Evolutionary conservation across 2,329 filamentous ascomycete species (phyloP), one percentile per base, ranked within the genome.

Genomic region (Colletotrichum abscissum): DNA sequence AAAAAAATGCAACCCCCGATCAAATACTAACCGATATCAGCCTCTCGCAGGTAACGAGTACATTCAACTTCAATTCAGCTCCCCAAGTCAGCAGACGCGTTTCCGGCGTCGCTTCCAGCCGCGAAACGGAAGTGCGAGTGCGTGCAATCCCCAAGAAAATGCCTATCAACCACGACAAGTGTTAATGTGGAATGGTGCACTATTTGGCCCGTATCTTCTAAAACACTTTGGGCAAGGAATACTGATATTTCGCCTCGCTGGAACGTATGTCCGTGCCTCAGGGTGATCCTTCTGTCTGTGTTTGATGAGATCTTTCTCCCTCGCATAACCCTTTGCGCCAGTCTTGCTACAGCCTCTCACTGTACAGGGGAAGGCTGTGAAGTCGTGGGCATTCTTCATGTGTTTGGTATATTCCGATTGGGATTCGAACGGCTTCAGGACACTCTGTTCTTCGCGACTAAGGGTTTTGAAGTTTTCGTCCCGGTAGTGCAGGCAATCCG

Each of bases 311-410:
- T 76, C 78, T 46, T 74, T 77, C 62, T 76, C 73, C 2, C 69
- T 56, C 4, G 74, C 58, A 52, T 79, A 81, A 9, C 79, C 79
- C 58, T 75, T 79, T 8, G 63, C 56, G 0, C 76, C 75, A 19
- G 71, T 70, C 62, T 71, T 78, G 19, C 77, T 75, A 49, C 83
- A 85, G 0, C 77, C 79, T 1, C 58, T 6, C 5, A 79, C 72
- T 0, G 74, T 70, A 60, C 83, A 85, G 0, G 80, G 79, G 54
- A 79, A 84, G n/a, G n/a, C n/a, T 1, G 80, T 81, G 30, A 81
- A 77, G 16, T 81, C 75, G 57, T 85, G 83, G 7, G 78, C 76
- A 2, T 80, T 78, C 54, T 79, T 80, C 79, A 85, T 79, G 65
- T 85, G 83, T 22, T 78, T 79, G 0, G 74, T 80, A 65, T 79